Evolutionary conservation across 441 rosid species (phyloP).

Genomic region (Monsonia emarginata): DNA sequence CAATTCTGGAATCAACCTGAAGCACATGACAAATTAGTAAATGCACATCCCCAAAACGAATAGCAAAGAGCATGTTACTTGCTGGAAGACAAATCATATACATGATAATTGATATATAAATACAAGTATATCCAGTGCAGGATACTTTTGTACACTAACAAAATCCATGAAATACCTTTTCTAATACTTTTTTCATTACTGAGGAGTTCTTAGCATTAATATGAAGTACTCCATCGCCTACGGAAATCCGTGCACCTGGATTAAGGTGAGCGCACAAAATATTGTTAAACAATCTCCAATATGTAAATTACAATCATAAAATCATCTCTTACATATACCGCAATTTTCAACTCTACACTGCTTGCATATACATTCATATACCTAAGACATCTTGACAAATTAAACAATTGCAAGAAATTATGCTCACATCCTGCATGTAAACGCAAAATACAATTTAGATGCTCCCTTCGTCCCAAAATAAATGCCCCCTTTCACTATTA

Average conservation of each 20-base stretch:
- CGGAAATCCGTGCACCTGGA: conserved; percentile 69
- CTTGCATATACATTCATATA: no score
- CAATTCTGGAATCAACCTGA: conserved; percentile 70
- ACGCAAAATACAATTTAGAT: no score
- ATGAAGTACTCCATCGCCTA: conserved; percentile 71
- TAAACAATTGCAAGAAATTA: no score
- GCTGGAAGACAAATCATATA: not conserved
- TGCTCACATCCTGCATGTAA: no score
- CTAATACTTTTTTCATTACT: conserved; percentile 71
- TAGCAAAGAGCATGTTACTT: not conserved
- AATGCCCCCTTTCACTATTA: no score
- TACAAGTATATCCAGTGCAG: not conserved
- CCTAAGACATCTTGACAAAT: no score
- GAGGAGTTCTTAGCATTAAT: conserved; percentile 67
- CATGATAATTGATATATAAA: not conserved
- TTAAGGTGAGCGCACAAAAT: conserved; percentile 8
- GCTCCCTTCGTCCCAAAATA: no score
- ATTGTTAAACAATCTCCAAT: not conserved
- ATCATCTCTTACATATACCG: not conserved
- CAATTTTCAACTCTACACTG: no score
- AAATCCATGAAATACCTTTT: conserved; percentile 46
- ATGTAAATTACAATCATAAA: not conserved
- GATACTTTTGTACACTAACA: not conserved
- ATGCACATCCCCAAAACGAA: not conserved
- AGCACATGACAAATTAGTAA: conserved; percentile 16